Evolutionary conservation across 75 land plant species (phyloP).

Genomic region (Picea glauca): DNA sequence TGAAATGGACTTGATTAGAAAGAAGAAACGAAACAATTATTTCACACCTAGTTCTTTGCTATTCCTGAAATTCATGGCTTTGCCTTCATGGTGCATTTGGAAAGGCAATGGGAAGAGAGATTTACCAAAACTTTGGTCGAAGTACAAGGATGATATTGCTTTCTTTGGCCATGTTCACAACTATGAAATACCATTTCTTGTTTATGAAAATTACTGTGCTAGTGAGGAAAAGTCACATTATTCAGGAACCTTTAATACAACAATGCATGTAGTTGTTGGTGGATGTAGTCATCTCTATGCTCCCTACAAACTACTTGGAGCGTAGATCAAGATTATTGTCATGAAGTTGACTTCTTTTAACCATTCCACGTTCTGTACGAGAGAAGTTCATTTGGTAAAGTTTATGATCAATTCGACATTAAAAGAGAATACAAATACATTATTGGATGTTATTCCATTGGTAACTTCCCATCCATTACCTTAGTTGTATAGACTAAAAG

Average conservation of each 20-base stretch:
- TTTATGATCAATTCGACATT: slow-evolving; percentile 81
- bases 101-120: slow-evolving; percentile 90
- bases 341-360: slow-evolving; percentile 88
- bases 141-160: slow-evolving; percentile 88
- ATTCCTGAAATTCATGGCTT: slow-evolving; percentile 62
- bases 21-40: slow-evolving; percentile 71
- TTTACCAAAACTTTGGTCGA: slow-evolving; percentile 86
- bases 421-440: slow-evolving; percentile 76
- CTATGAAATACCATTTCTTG: slow-evolving; percentile 90
- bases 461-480: slow-evolving; percentile 63
- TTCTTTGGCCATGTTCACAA: slow-evolving; percentile 89
- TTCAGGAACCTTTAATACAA: slow-evolving; percentile 72
- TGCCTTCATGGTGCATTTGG: slow-evolving; percentile 64
- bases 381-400: slow-evolving; percentile 70
- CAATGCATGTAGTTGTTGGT: slow-evolving; percentile 92
- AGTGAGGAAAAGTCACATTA: slow-evolving; percentile 53
- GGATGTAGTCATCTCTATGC: slow-evolving; percentile 56
- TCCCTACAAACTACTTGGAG: slow-evolving; percentile 68
- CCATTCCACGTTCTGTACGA: slow-evolving; percentile 80
- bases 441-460: slow-evolving; percentile 59
- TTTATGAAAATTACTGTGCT: slow-evolving; percentile 58
- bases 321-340: slow-evolving; percentile 75
- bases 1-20: slow-evolving; percentile 75
- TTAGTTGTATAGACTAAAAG: slow-evolving; percentile 19
- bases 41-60: slow-evolving; percentile 76